Evolutionary conservation across 306 rosid species (phyloP), one percentile per base, ranked within the genome.

Genomic region (Cucurbita moschata): DNA sequence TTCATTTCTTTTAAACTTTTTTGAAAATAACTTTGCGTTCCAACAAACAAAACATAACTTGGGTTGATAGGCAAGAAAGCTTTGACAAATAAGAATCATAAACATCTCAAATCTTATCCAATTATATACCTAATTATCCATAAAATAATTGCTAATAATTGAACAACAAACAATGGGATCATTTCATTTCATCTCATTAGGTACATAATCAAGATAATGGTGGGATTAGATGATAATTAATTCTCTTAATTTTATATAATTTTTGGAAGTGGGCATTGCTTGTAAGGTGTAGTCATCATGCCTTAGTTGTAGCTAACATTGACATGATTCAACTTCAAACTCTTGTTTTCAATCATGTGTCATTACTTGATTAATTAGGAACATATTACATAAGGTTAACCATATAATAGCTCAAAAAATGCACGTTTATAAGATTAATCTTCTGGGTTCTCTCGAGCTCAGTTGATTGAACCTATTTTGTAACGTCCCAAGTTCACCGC

Each of bases 261-360:
- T n/a, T n/a, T n/a, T n/a, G n/a, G n/a, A n/a, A n/a, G 37, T 42
- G 64, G 69, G 23, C 10, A 73, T 53, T 58, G 54, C 42, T 43
- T 73, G 56, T 13, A 57, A 30, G 51, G 65, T 60, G 65, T 60
- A 57, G 69, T 73, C 30, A 73, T 73, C 15, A 73, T 73, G 53
- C 30, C 38, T 73, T 73, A 30, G 58, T 73, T 58, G 57, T 58
- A 73, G 51, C 56, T 58, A 73, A 73, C 77, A 66, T 73, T 57
- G 44, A 73, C 15, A 56, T 73, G 66, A 73, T 56, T 73, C 40
- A 73, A 56, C 76, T 56, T 73, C 54, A 21, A 73, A 51, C 60
- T 13, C 16, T 35, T 70, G 46, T 70, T 70, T 66, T 70, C 60
- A 51, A 70, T 70, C 60, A 70, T 70, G n/a, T 47, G 8, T 7